Percentiles rank a stretch among this genome's conserved stretches.
phyloP scores from a whole-genome alignment of 306 rosid species.

The Cucumis hystrix region DNA sequence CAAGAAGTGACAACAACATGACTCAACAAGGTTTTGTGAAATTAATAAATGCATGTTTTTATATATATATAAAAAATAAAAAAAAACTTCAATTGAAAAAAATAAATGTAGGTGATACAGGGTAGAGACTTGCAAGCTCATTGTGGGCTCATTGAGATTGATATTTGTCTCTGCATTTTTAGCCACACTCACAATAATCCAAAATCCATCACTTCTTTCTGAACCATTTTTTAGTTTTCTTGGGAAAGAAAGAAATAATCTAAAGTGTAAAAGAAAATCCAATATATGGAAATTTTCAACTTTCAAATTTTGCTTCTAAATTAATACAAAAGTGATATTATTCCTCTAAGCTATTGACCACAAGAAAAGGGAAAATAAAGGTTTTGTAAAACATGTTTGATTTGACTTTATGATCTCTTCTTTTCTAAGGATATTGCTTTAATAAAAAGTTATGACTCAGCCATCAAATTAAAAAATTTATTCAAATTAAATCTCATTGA shows the following conservation, averaged over 20 bases:
- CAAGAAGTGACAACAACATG: slow-evolving; percentile 1
- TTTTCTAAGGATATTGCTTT: neutral
- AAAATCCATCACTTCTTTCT: neutral
- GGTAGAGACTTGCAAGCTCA: neutral
- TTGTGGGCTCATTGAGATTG: neutral
- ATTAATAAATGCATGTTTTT: no score
- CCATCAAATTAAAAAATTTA: neutral
- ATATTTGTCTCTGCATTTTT: neutral
- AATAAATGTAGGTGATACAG: neutral
- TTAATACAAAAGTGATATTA: neutral
- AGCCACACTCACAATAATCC: neutral
- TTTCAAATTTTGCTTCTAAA: neutral
- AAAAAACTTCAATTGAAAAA: no score
- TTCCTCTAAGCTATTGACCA: neutral
- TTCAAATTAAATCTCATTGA: neutral
- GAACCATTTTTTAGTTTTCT: neutral
- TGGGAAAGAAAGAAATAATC: neutral
- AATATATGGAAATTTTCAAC: neutral
- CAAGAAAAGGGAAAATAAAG: neutral
- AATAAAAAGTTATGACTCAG: neutral
- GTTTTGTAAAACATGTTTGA: neutral
- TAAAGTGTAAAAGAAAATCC: neutral
- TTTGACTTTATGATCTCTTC: neutral
- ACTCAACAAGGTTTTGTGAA: neutral
- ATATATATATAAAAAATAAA: no score